phyloP scores from a whole-genome alignment of 768 basidiomycete species.

The Glaciozyma antarctica region DNA sequence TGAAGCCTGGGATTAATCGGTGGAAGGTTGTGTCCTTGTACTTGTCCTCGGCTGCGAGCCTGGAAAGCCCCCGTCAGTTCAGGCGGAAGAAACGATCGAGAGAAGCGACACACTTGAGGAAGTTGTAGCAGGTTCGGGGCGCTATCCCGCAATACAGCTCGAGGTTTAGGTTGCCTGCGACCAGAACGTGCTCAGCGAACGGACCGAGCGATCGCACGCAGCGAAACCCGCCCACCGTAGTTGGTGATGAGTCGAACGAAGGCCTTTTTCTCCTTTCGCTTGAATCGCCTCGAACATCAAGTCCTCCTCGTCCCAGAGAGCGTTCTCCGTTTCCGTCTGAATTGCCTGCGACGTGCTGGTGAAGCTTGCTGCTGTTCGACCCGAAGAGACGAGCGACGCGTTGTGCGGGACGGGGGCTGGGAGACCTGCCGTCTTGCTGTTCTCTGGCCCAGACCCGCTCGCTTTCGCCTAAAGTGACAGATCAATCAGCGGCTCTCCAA shows the following conservation, averaged over 20 bases:
- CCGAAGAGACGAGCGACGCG: slow-evolving; percentile 48
- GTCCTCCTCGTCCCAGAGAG: slow-evolving; percentile 99
- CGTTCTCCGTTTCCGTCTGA: slow-evolving; percentile 57
- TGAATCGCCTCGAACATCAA: slow-evolving; percentile 93
- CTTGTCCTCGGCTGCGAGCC: slow-evolving; percentile 76
- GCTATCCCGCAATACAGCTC: slow-evolving; percentile 63
- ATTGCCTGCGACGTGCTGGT: slow-evolving; percentile 88
- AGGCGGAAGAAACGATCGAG: neutral
- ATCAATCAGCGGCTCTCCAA: neutral
- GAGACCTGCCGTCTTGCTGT: slow-evolving; percentile 14
- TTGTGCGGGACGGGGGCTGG: slow-evolving; percentile 51
- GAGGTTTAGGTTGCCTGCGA: slow-evolving; percentile 34
- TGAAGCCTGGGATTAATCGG: slow-evolving; percentile 84
- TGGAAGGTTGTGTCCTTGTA: slow-evolving; percentile 88
- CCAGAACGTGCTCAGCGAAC: slow-evolving; percentile 47
- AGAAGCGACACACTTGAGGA: slow-evolving; percentile 47
- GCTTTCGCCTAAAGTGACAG: neutral
- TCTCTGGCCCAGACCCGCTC: neutral
- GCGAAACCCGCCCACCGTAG: slow-evolving; percentile 52
- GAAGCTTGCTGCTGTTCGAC: slow-evolving; percentile 79
- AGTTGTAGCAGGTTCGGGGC: slow-evolving; percentile 98
- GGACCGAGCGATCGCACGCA: slow-evolving; percentile 46
- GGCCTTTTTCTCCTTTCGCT: slow-evolving; percentile 79
- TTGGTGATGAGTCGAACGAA: slow-evolving; percentile 95
- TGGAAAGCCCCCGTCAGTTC: neutral